A percentile compares a stretch with the other conserved stretches of the same genome.
These are phyloP conservation scores for Scheffersomyces parashehatae DNA, from an alignment of 1,139 yeast genomes.

Conservation along the genomic window DNA sequence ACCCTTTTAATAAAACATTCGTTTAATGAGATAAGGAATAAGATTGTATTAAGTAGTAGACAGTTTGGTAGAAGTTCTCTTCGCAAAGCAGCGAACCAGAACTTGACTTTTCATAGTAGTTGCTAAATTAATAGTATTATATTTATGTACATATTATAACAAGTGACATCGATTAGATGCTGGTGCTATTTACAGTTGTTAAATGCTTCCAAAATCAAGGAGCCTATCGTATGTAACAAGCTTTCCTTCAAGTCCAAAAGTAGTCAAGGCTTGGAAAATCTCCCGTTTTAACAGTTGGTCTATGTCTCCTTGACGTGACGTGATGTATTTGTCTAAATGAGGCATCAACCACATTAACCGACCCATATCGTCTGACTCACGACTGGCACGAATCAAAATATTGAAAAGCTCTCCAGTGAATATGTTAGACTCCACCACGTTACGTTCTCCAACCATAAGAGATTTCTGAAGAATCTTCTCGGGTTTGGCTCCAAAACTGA, in stretches of 20 bases:
- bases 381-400: slow-evolving; percentile 26
- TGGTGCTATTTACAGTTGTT: not conserved
- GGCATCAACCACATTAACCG: slow-evolving; percentile 43
- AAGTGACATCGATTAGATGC: not conserved
- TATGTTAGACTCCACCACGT: slow-evolving; percentile 7
- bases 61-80: no score
- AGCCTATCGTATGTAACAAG: slow-evolving; percentile 11
- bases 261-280: slow-evolving; percentile 11
- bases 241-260: slow-evolving; percentile 18
- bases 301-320: slow-evolving; percentile 1
- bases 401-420: slow-evolving; percentile 28
- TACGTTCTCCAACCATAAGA: not conserved
- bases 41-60: not conserved
- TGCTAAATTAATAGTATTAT: no score
- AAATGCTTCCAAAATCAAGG: slow-evolving; percentile 2
- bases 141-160: not conserved
- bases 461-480: slow-evolving; percentile 3
- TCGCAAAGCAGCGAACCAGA: not conserved
- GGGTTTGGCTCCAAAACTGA: slow-evolving; percentile 15
- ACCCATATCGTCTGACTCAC: slow-evolving; percentile 34
- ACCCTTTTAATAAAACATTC: not conserved
- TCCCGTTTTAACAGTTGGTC: slow-evolving; percentile 5
- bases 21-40: not conserved
- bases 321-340: slow-evolving; percentile 33
- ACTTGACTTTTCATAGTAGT: not conserved